phyloP scores from a whole-genome alignment of 2,329 filamentous ascomycete species.

The Aspergillus unguis region DNA sequence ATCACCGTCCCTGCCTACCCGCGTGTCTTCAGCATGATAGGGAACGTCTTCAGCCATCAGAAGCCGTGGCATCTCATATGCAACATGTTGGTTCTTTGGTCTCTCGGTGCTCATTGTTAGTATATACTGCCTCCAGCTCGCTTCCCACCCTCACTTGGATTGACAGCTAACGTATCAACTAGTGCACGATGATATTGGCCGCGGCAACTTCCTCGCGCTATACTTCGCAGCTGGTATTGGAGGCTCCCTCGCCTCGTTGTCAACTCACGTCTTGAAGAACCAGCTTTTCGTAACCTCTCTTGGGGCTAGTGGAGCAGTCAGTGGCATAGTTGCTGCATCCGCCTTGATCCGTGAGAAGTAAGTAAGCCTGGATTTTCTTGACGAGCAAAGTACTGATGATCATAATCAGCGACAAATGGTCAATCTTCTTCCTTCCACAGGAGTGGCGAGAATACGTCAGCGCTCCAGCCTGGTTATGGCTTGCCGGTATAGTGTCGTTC shows the following conservation, averaged over 20 bases:
- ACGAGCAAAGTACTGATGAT: background rate
- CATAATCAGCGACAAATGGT: constrained; percentile 37
- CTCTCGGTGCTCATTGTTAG: constrained; percentile 52
- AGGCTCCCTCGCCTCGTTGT: constrained; percentile 47
- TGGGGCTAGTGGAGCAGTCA: constrained; percentile 51
- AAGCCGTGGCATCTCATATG: constrained; percentile 48
- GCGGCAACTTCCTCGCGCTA: constrained; percentile 54
- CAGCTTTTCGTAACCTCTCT: constrained; percentile 47
- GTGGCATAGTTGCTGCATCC: constrained; percentile 49
- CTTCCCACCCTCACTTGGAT: background rate
- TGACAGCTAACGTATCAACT: background rate
- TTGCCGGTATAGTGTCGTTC: constrained; percentile 34
- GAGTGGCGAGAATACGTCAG: constrained; percentile 41
- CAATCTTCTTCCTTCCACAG: constrained; percentile 40
- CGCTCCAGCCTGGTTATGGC: constrained; percentile 39
- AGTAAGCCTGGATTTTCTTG: constrained; percentile 1
- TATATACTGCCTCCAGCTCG: background rate
- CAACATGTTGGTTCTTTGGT: constrained; percentile 55
- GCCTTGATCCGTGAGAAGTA: constrained; percentile 49
- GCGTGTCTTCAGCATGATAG: constrained; percentile 50
- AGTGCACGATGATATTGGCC: constrained; percentile 55
- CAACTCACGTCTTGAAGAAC: constrained; percentile 42
- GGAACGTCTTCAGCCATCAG: constrained; percentile 58
- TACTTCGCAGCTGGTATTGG: constrained; percentile 49
- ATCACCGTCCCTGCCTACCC: constrained; percentile 53